Evolutionary conservation across 179 eudicot species (phyloP).

Genomic region (Sideroxylon spinosum): DNA sequence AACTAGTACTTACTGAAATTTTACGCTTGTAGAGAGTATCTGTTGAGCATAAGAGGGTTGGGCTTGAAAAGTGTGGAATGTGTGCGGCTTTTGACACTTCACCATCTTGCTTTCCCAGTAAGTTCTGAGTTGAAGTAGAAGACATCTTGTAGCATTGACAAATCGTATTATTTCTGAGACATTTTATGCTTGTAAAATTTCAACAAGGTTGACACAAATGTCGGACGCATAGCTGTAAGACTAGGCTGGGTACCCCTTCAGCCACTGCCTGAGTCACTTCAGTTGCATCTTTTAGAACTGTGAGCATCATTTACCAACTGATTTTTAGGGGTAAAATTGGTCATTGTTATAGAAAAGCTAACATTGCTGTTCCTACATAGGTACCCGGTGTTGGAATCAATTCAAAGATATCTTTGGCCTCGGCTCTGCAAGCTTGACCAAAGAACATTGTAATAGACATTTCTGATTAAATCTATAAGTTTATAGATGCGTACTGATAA

Average conservation of each 20-base stretch:
- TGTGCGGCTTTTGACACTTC: slow-evolving; percentile 79
- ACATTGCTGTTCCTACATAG: slow-evolving; percentile 24
- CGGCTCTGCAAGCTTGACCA: slow-evolving; percentile 68
- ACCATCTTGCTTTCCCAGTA: slow-evolving; percentile 96
- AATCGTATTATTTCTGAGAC: neutral
- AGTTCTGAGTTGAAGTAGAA: slow-evolving; percentile 28
- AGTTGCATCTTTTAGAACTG: slow-evolving; percentile 85
- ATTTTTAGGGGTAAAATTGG: neutral
- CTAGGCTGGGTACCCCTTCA: slow-evolving; percentile 98
- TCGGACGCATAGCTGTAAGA: slow-evolving; percentile 88
- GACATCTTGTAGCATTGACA: neutral
- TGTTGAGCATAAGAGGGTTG: slow-evolving; percentile 78
- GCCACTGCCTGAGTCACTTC: slow-evolving; percentile 88
- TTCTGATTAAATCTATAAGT: neutral
- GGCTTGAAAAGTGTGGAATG: slow-evolving; percentile 96
- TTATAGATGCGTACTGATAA: neutral
- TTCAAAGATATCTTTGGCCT: slow-evolving; percentile 71
- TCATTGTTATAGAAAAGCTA: slow-evolving; percentile 13
- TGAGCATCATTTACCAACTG: slow-evolving; percentile 28
- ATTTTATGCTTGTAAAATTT: slow-evolving; percentile 16
- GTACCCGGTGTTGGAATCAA: slow-evolving; percentile 61
- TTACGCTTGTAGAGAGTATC: slow-evolving; percentile 58
- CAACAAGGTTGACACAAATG: slow-evolving; percentile 82
- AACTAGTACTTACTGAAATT: slow-evolving; percentile 1
- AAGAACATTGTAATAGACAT: slow-evolving; percentile 44